Conservation (phyloP, 345 rosid species). For the Corchorus capsularis region DNA sequence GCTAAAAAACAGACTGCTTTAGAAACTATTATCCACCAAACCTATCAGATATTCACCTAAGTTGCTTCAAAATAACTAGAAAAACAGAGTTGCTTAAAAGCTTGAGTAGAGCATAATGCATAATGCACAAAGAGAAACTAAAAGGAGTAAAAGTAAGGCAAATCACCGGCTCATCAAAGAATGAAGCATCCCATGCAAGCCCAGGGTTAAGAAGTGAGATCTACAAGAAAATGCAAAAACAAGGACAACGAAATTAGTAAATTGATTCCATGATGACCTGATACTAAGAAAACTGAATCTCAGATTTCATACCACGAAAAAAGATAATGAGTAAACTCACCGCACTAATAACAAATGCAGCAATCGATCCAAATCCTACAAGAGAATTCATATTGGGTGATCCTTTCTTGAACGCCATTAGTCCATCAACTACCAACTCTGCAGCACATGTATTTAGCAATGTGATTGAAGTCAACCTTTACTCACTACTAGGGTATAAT, state of each 20-base stretch:
- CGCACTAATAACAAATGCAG: constrained; percentile 81
- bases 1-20: constrained; percentile 57
- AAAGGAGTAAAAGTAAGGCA: constrained; percentile 40
- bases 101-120: neutral
- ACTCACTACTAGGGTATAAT: neutral
- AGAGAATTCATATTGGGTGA: constrained; percentile 98
- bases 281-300: constrained; percentile 17
- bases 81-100: too few species aligned
- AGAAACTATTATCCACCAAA: constrained; percentile 29
- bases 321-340: constrained; percentile 42
- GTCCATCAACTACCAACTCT: constrained; percentile 84
- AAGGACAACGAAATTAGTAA: constrained; percentile 8
- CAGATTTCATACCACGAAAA: neutral
- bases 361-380: constrained; percentile 85
- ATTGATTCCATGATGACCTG: constrained; percentile 4
- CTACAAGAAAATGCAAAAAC: constrained; percentile 37
- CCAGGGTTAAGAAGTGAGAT: constrained; percentile 83
- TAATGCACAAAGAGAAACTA: neutral
- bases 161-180: constrained; percentile 97
- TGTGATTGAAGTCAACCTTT: constrained; percentile 12
- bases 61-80: constrained; percentile 5
- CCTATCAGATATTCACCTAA: neutral
- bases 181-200: constrained; percentile 88
- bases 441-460: constrained; percentile 28
- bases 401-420: constrained; percentile 76